Evolutionary conservation across 2,329 filamentous ascomycete genomes (phyloP), one percentile per base, ranked within the genome.

Genomic region (Cordyceps farinosa): DNA sequence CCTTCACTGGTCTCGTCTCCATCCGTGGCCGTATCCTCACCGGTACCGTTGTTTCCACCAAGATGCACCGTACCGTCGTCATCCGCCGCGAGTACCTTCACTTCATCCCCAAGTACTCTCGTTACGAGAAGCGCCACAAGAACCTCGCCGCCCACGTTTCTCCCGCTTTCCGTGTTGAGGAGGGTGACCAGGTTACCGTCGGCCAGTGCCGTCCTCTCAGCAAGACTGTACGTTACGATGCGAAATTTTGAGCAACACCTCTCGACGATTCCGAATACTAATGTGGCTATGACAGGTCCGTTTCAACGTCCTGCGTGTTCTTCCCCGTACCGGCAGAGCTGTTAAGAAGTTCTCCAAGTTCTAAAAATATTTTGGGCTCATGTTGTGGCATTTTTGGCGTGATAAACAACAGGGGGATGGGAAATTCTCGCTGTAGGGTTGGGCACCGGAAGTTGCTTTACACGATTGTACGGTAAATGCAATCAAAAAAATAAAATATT

Each of bases 61-160:
- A 99, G 91, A 99, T 99, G 95, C 95, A 99, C 91, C 91, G 95
- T 84, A 99, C 95, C 76, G 85, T 98, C 80, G 90, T 99, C 84
- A 96, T 99, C 87, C 95, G 95, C 82, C 90, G 95, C 83, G 95
- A 99, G 88, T 99, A 99, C 88, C 92, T 99, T 69, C 95, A 99
- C 87, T 99, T 91, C 85, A 90, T 99, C 80, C 93, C 93, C 82
- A 99, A 99, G 87, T 99, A 99, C 89, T 87, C 91, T 80, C 91
- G 95, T 89, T 99, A 99, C 84, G 96, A 99, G 92, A 98, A 97
- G 90, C 89, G 95, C 82, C 95, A 99, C 91, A 97, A 97, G 90
- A 99, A 99, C 90, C 87, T 99, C 71, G 92, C 95, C 77, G 95
- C 94, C 73, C 95, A 99, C 88, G 94, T 98, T 77, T 97, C 93